phyloP scores from a whole-genome alignment of 2,329 filamentous ascomycete species.

The Ophiocordyceps sinensis region DNA sequence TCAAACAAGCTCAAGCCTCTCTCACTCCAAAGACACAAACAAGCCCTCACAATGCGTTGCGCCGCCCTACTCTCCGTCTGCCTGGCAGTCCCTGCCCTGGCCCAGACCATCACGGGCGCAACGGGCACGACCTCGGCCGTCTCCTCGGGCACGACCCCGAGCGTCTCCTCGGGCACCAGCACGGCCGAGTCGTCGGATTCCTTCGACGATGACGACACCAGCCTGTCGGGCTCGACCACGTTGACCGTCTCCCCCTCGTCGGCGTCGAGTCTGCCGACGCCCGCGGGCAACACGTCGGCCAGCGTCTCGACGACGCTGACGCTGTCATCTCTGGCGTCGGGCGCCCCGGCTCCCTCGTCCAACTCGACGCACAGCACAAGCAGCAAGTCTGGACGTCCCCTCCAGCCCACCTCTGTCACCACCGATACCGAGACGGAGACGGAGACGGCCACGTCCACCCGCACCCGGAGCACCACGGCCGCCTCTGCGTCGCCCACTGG shows the following conservation, averaged over 20 bases:
- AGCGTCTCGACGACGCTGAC: background rate
- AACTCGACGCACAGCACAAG: background rate
- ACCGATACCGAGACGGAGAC: background rate
- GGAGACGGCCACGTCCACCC: too few species aligned
- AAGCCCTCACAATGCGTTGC: conserved; percentile 7
- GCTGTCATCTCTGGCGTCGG: background rate
- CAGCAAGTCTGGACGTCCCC: background rate
- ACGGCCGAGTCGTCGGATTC: background rate
- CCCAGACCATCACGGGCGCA: background rate
- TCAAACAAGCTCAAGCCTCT: too few species aligned
- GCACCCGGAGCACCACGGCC: background rate
- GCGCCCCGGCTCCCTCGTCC: background rate
- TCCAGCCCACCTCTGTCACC: background rate
- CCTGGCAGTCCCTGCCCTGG: conserved; percentile 5
- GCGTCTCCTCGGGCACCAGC: background rate
- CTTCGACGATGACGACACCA: background rate
- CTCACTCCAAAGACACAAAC: too few species aligned
- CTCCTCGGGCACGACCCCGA: background rate
- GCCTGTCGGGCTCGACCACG: too few species aligned
- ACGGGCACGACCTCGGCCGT: background rate
- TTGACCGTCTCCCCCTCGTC: too few species aligned
- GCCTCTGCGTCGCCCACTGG: background rate
- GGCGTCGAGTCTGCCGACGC: background rate
- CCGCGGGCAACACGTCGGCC: background rate
- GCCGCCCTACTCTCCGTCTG: conserved; percentile 4